Percentiles rank a stretch among this genome's conserved stretches.
These are phyloP conservation scores for Crotalaria pallida DNA, from an alignment of 306 rosid genomes.

Conservation along the genomic window DNA sequence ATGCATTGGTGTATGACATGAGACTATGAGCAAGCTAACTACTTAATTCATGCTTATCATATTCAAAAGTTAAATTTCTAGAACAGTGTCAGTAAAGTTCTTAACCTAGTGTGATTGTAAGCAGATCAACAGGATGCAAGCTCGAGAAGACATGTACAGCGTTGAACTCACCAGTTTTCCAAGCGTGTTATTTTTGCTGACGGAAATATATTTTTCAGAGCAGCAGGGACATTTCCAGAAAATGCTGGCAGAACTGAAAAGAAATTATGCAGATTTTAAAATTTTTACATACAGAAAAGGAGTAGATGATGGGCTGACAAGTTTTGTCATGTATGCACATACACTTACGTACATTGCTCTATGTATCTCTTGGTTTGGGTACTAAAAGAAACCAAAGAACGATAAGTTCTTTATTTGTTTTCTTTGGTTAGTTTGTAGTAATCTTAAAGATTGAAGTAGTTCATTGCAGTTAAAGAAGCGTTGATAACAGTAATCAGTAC, in stretches of 20 bases:
- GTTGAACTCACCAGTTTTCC: conserved; percentile 69
- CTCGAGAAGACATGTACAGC: conserved; percentile 3
- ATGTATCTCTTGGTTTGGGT: neutral
- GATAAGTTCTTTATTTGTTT: neutral
- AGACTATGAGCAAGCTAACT: neutral
- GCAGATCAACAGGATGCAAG: neutral
- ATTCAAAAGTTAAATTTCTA: neutral
- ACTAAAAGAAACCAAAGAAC: conserved; percentile 15
- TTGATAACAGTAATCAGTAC: conserved; percentile 31
- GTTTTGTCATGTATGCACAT: neutral
- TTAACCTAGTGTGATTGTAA: neutral
- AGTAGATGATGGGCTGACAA: neutral
- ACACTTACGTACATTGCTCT: neutral
- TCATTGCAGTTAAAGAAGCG: neutral
- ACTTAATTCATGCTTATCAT: neutral
- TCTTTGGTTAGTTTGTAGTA: neutral
- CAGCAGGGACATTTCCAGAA: conserved; percentile 92
- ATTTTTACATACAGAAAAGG: neutral
- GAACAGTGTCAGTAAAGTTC: neutral
- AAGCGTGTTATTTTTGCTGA: conserved; percentile 86
- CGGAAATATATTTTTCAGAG: conserved; percentile 59
- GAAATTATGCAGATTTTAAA: conserved; percentile 15
- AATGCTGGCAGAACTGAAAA: conserved; percentile 87
- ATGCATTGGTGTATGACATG: neutral
- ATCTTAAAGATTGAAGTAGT: neutral